phyloP scores from a whole-genome alignment of 768 basidiomycete species.

The Phanerochaete carnosa region DNA sequence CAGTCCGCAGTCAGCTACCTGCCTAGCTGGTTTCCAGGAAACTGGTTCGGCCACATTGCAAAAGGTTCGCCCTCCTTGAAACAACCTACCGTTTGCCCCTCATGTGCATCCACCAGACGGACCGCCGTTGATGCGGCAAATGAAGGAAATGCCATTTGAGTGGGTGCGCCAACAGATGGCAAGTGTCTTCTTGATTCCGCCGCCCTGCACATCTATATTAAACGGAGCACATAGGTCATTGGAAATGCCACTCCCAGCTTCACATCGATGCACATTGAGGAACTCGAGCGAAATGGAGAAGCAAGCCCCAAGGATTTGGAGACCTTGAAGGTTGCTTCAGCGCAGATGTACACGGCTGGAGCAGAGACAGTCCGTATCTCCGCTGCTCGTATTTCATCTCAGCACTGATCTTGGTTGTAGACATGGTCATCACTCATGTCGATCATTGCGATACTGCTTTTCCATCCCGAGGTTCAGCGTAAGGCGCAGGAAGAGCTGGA shows the following conservation, averaged over 20 bases:
- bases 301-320: not conserved
- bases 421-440: not conserved
- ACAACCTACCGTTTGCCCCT: not conserved
- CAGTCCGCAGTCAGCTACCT: not conserved
- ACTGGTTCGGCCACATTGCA: conserved; percentile 1
- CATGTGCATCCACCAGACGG: not conserved
- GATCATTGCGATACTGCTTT: not conserved
- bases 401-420: not conserved
- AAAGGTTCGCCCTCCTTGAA: conserved; percentile 1
- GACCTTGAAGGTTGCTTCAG: not conserved
- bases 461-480: not conserved
- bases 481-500: conserved; percentile 2
- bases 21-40: conserved; percentile 11
- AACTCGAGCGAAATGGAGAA: not conserved
- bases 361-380: not conserved
- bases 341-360: not conserved
- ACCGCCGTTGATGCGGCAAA: conserved; percentile 1
- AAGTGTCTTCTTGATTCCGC: not conserved
- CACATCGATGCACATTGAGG: not conserved
- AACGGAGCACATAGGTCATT: not conserved
- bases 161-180: conserved; percentile 1
- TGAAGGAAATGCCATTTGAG: not conserved
- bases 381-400: not conserved
- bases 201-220: not conserved
- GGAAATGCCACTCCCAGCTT: not conserved